Evolutionary conservation across 176 grass and related monocot genomes (phyloP).

Genomic region (Rhynchospora breviuscula): DNA sequence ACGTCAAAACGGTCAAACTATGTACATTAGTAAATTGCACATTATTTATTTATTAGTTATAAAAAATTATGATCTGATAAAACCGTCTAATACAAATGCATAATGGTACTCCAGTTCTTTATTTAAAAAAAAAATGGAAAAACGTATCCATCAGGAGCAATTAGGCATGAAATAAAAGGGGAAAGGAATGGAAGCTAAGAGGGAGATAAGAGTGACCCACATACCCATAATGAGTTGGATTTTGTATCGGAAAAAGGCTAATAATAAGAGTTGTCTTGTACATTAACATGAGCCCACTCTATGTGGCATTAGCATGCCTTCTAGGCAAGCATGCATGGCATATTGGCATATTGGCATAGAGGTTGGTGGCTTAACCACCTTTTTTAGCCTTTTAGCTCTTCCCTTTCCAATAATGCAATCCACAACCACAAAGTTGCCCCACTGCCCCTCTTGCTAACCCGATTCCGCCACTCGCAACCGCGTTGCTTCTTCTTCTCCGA

Average conservation of each 20-base stretch:
- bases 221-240: neutral
- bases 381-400: conserved; percentile 9
- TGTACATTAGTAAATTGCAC: no score
- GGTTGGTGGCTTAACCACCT: conserved; percentile 16
- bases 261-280: neutral
- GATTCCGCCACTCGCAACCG: neutral
- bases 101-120: neutral
- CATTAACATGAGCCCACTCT: neutral
- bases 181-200: neutral
- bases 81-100: no score
- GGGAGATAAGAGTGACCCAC: neutral
- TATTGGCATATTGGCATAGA: neutral
- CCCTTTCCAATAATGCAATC: conserved; percentile 1
- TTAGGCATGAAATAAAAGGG: neutral
- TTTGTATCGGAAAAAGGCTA: neutral
- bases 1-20: no score
- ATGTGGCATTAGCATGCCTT: neutral
- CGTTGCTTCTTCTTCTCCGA: neutral
- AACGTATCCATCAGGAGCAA: neutral
- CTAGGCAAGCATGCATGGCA: neutral
- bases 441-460: no score
- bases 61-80: no score
- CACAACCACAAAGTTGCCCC: neutral
- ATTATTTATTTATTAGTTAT: no score
- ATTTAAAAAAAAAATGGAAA: neutral